phyloP scores from a whole-genome alignment of 768 basidiomycete genomes.

The Agrocybe praecox region DNA sequence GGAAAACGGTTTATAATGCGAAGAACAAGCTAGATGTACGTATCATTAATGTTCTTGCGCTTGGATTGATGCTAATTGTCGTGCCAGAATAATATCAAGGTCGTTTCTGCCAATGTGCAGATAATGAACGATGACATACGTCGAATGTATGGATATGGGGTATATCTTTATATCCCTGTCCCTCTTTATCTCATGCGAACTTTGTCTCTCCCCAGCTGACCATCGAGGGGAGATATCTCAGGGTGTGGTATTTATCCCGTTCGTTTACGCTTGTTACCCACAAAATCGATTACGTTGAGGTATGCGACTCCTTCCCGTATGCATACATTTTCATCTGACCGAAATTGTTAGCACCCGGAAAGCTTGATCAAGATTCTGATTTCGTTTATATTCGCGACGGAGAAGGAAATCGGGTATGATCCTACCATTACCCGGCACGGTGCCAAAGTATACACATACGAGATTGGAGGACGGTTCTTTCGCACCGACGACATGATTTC shows the following conservation, averaged over 20 bases:
- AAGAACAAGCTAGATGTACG: constrained; percentile 2
- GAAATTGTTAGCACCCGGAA: constrained; percentile 10
- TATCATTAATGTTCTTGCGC: neutral
- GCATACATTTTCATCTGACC: neutral
- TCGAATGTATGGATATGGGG: constrained; percentile 23
- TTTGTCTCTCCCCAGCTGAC: neutral
- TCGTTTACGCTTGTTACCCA: neutral
- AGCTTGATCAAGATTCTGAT: constrained; percentile 17
- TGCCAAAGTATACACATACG: constrained; percentile 6
- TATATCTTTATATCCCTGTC: constrained; percentile 6
- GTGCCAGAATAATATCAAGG: too few relatives aligned
- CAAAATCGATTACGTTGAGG: neutral
- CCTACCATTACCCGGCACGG: constrained; percentile 3
- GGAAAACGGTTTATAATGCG: constrained; percentile 3
- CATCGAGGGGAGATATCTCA: neutral
- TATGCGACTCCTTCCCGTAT: neutral
- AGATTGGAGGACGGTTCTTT: constrained; percentile 8
- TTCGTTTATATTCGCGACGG: constrained; percentile 18
- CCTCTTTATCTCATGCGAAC: neutral
- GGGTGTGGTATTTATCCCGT: neutral
- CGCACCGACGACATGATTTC: constrained; percentile 8
- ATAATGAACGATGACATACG: constrained; percentile 27
- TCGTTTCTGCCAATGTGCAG: constrained; percentile 8
- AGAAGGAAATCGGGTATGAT: constrained; percentile 19
- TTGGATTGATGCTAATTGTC: neutral